A percentile compares a stretch with the other conserved stretches of the same genome.
These are phyloP conservation scores for Panicum hallii DNA, from an alignment of 202 grass and related monocot species.

Conservation along the genomic window DNA sequence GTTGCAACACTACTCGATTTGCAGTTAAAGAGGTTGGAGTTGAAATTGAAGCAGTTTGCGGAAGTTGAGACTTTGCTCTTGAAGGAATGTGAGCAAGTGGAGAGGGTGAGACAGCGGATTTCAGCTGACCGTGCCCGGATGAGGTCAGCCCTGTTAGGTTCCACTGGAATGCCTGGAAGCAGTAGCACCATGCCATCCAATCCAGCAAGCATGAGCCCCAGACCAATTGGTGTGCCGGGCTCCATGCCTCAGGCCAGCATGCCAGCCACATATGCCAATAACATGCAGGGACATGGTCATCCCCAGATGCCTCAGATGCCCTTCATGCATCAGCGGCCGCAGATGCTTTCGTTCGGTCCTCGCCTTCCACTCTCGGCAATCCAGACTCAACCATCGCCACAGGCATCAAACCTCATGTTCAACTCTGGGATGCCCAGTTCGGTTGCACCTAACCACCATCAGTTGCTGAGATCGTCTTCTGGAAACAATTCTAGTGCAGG, in stretches of 20 bases:
- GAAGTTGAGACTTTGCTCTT: slow-evolving; percentile 89
- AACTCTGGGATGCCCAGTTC: slow-evolving; percentile 56
- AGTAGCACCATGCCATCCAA: slow-evolving; percentile 43
- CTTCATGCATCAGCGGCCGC: slow-evolving; percentile 75
- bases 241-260: slow-evolving; percentile 50
- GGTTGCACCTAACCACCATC: slow-evolving; percentile 59
- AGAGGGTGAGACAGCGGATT: slow-evolving; percentile 70
- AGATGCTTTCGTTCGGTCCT: slow-evolving; percentile 75
- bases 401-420: slow-evolving; percentile 62
- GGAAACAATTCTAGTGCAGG: slow-evolving; percentile 81
- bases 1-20: slow-evolving; percentile 35
- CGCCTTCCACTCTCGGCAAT: slow-evolving; percentile 63
- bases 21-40: slow-evolving; percentile 94
- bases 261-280: slow-evolving; percentile 34
- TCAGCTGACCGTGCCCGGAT: slow-evolving; percentile 61
- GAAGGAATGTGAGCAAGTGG: slow-evolving; percentile 95
- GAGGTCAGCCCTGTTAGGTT: slow-evolving; percentile 49
- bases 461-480: slow-evolving; percentile 69
- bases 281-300: slow-evolving; percentile 67
- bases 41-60: slow-evolving; percentile 95
- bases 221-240: slow-evolving; percentile 44
- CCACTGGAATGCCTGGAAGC: slow-evolving; percentile 48
- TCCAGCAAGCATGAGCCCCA: slow-evolving; percentile 55
- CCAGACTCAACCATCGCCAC: slow-evolving; percentile 55
- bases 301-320: slow-evolving; percentile 67